Evolutionary conservation across 2,329 filamentous ascomycete species (phyloP).

Genomic region (Falciphora oryzae): DNA sequence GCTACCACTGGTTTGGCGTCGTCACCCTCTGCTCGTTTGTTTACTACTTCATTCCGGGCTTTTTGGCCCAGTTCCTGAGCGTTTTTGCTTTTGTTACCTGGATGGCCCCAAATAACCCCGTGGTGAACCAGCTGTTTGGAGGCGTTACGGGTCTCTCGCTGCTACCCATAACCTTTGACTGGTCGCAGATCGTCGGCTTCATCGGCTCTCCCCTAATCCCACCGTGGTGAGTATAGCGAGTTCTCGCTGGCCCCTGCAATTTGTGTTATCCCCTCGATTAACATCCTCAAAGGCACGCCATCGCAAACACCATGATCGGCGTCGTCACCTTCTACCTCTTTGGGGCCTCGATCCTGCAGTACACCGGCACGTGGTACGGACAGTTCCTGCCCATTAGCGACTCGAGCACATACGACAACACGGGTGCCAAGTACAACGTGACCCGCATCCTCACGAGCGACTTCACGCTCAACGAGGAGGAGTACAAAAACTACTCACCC

Average conservation of each 20-base stretch:
- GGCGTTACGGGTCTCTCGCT: slow-evolving; percentile 35
- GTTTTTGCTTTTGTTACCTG: slow-evolving; percentile 43
- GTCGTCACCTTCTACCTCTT: slow-evolving; percentile 61
- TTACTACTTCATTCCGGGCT: slow-evolving; percentile 50
- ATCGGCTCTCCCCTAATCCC: slow-evolving; percentile 63
- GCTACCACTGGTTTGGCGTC: slow-evolving; percentile 43
- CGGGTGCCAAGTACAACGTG: slow-evolving; percentile 57
- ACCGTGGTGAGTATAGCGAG: slow-evolving; percentile 47
- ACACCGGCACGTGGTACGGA: slow-evolving; percentile 58
- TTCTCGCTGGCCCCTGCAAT: neutral
- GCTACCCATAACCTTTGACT: slow-evolving; percentile 40
- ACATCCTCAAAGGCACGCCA: slow-evolving; percentile 49
- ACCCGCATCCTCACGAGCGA: slow-evolving; percentile 54
- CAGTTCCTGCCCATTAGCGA: slow-evolving; percentile 65
- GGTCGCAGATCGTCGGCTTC: slow-evolving; percentile 63
- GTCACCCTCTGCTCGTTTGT: slow-evolving; percentile 35
- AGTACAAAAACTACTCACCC: slow-evolving; percentile 62
- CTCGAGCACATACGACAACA: slow-evolving; percentile 67
- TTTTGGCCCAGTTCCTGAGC: slow-evolving; percentile 42
- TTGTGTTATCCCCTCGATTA: too few relatives aligned
- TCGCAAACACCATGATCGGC: slow-evolving; percentile 66
- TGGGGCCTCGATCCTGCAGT: slow-evolving; percentile 56
- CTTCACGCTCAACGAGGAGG: slow-evolving; percentile 55
- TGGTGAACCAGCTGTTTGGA: slow-evolving; percentile 45
- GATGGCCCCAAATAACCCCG: slow-evolving; percentile 39